Percentiles rank a stretch among this genome's conserved stretches.
These are phyloP conservation scores for Pestalotiopsis fici DNA, from an alignment of 2,329 filamentous ascomycete species.

Conservation along the genomic window DNA sequence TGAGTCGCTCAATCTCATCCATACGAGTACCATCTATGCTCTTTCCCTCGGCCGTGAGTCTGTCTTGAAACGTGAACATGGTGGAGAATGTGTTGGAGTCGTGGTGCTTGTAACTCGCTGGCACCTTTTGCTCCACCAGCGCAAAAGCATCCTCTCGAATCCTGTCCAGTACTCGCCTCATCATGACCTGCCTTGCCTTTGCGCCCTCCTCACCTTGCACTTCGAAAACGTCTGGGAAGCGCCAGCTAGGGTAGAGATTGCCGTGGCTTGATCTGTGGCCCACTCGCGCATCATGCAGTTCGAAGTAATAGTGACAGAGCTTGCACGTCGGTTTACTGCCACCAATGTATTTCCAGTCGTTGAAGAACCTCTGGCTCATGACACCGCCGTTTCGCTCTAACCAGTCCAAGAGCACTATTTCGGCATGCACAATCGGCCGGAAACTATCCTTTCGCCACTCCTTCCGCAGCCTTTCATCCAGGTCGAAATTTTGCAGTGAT, in stretches of 20 bases:
- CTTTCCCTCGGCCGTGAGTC: not conserved
- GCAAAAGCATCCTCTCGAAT: slow-evolving; percentile 8
- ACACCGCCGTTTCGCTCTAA: slow-evolving; percentile 9
- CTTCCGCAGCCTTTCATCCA: slow-evolving; percentile 12
- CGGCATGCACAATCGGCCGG: slow-evolving; percentile 19
- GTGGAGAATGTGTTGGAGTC: not conserved
- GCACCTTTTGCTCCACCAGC: not conserved
- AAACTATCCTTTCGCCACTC: slow-evolving; percentile 4
- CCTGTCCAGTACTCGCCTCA: slow-evolving; percentile 2
- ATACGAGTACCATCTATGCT: not conserved
- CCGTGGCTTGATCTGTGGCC: slow-evolving; percentile 14
- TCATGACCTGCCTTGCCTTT: slow-evolving; percentile 6
- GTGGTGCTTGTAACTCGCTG: not conserved
- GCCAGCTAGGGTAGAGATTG: slow-evolving; percentile 21
- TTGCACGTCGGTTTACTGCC: slow-evolving; percentile 23
- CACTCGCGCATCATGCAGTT: slow-evolving; percentile 10
- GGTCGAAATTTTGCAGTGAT: slow-evolving; percentile 10
- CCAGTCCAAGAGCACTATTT: slow-evolving; percentile 18
- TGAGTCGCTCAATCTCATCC: not conserved
- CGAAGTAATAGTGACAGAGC: slow-evolving; percentile 22
- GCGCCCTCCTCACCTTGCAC: not conserved
- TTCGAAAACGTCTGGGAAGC: slow-evolving; percentile 14
- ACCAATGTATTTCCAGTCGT: slow-evolving; percentile 21
- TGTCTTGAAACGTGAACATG: not conserved
- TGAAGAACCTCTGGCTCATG: slow-evolving; percentile 17